These are phyloP conservation scores for Schizochytrium sp. DNA, from an alignment of 108 stramenopile species.

Conservation along the genomic window DNA sequence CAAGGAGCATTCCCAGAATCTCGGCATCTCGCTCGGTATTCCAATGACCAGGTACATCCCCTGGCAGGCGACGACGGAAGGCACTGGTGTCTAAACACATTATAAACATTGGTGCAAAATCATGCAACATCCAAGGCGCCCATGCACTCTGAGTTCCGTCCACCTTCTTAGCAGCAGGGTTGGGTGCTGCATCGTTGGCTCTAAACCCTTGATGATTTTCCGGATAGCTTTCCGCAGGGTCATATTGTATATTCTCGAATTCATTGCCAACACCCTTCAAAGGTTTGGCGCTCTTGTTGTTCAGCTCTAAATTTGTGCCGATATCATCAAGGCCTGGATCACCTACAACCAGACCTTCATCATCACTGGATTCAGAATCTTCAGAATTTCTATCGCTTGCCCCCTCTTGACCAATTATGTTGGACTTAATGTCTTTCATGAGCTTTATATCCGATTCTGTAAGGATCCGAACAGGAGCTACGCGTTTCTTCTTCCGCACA, in stretches of 20 bases:
- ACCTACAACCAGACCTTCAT: background rate
- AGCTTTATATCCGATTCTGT: background rate
- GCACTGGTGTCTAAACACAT: conserved; percentile 24
- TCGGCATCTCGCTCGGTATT: conserved; percentile 30
- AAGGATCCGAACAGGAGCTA: background rate
- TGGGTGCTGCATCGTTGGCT: conserved; percentile 6
- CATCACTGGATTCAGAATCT: background rate
- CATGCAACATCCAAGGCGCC: background rate
- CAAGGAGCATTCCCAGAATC: background rate
- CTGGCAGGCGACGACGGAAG: conserved; percentile 6
- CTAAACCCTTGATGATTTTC: background rate
- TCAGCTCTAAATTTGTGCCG: background rate
- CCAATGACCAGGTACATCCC: background rate
- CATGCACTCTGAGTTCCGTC: background rate
- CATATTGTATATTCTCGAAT: no score
- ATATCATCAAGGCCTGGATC: conserved; percentile 24
- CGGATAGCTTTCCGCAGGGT: no score
- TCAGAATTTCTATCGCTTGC: no score
- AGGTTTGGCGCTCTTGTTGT: no score
- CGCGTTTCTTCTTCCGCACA: background rate
- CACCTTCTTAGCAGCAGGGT: background rate
- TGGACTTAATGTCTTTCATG: conserved; percentile 17
- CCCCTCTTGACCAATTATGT: background rate
- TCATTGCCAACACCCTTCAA: no score
- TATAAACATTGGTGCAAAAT: background rate